Conservation (phyloP, 352 stramenopile species). For the Globisporangium camurandrum region DNA sequence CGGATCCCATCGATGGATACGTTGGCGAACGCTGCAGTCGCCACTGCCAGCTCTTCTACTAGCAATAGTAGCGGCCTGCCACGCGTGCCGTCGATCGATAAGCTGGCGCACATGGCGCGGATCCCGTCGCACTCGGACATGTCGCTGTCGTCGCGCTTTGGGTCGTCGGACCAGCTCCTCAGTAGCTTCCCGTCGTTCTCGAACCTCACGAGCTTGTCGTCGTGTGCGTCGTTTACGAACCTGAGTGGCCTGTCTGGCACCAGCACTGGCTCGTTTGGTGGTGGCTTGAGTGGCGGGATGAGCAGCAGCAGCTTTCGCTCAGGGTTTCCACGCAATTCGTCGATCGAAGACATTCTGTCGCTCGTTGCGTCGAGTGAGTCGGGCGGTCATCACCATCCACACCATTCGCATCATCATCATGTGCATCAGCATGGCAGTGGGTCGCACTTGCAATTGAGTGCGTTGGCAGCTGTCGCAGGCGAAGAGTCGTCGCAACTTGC, state of each 20-base stretch:
- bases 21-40: constrained; percentile 37
- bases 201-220: constrained; percentile 54
- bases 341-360: constrained; percentile 83
- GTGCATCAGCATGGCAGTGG: too few species aligned
- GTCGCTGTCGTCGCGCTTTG: constrained; percentile 59
- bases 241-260: constrained; percentile 38
- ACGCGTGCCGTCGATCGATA: constrained; percentile 66
- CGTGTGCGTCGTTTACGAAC: constrained; percentile 73
- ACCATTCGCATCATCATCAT: constrained; percentile 35
- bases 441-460: constrained; percentile 60
- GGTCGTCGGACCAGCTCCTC: constrained; percentile 52
- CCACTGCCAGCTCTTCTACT: constrained; percentile 27
- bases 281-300: not conserved
- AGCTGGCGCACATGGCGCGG: constrained; percentile 26
- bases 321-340: constrained; percentile 75
- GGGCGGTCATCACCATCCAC: constrained; percentile 27
- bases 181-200: constrained; percentile 76
- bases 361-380: constrained; percentile 73
- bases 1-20: constrained; percentile 47
- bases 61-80: constrained; percentile 31
- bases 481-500: constrained; percentile 53
- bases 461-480: constrained; percentile 50
- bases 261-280: not conserved
- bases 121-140: constrained; percentile 60
- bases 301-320: constrained; percentile 27